Evolutionary conservation across 2,329 filamentous ascomycete species (phyloP), one percentile per base, ranked within the genome.

Genomic region (Pyricularia pennisetigena): DNA sequence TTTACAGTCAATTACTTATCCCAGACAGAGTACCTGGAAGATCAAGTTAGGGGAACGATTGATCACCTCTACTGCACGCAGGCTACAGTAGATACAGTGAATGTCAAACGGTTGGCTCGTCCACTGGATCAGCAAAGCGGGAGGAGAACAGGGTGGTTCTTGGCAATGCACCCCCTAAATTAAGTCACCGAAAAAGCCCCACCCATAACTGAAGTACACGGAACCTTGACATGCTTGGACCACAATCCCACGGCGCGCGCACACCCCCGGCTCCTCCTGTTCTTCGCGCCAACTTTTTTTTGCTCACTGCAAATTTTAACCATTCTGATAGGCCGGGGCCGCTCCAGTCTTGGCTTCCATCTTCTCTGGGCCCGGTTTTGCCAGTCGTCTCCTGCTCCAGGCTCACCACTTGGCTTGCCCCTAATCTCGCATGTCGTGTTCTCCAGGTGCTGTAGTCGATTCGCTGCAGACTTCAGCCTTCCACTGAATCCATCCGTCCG

Each of bases 81-180:
- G 12, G 32, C 16, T 54, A 54, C 41, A n/a, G 41, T 20, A 54
- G 16, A 5, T 54, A 54, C 41, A 54, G 41, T 54, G 41, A n/a
- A 54, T 7, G 16, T 54, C 20, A 54, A 54, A 54, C 41, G 41
- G 41, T 20, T 54, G 41, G 20, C 41, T 20, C 41, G 10, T 20
- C 16, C 20, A 54, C 41, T 54, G 23, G 28, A 63, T 30, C 61
- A 63, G 24, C 28, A 30, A 62, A 28, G 61, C 28, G 63, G 32
- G 29, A 32, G 24, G 29, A 29, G 63, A 65, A 23, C 16, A 32
- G 63, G 28, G 63, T 12, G 63, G 24, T 8, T 23, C 63, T 65
- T 65, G 63, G 63, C 63, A 20, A 23, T 65, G 63, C 29, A 65
- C 20, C 63, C 63, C 63, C 63, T 65, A 65, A 65, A 65, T 65